Conservation (phyloP, 2,329 filamentous ascomycete genomes). For the Waltergamsia citrina region DNA sequence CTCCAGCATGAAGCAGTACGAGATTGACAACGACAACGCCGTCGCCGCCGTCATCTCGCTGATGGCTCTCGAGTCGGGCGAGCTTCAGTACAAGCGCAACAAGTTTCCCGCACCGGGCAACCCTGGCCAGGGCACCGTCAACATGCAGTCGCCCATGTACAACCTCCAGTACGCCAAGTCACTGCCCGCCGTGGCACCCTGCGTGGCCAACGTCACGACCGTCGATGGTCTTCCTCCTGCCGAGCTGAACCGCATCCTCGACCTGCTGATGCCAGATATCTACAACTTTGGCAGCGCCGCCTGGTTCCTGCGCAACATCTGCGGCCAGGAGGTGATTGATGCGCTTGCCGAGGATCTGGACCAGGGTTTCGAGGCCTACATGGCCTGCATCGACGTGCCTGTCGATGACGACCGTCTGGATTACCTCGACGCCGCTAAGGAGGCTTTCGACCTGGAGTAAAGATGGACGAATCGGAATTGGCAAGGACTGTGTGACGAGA, state of each 20-base stretch:
- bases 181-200: conserved; percentile 24
- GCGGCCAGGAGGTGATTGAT: conserved; percentile 18
- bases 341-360: conserved; percentile 27
- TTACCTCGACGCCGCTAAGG: conserved; percentile 37
- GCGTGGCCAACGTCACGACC: conserved; percentile 18
- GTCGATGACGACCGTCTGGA: conserved; percentile 20
- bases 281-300: conserved; percentile 43
- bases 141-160: conserved; percentile 38
- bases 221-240: conserved; percentile 16
- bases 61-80: conserved; percentile 60
- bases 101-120: conserved; percentile 31
- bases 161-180: conserved; percentile 38
- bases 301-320: conserved; percentile 41
- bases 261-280: conserved; percentile 34
- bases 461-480: too few relatives aligned
- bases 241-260: conserved; percentile 29
- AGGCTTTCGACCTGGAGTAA: conserved; percentile 26
- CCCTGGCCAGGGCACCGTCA: conserved; percentile 61
- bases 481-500: too few relatives aligned
- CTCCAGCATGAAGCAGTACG: conserved; percentile 46
- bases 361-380: conserved; percentile 32
- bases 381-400: conserved; percentile 33
- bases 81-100: conserved; percentile 66
- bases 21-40: conserved; percentile 42
- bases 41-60: conserved; percentile 63